Percentiles rank a stretch among this genome's conserved stretches.
Evolutionary conservation across 306 rosid genomes (phyloP).

Genomic region (Ammopiptanthus mongolicus): DNA sequence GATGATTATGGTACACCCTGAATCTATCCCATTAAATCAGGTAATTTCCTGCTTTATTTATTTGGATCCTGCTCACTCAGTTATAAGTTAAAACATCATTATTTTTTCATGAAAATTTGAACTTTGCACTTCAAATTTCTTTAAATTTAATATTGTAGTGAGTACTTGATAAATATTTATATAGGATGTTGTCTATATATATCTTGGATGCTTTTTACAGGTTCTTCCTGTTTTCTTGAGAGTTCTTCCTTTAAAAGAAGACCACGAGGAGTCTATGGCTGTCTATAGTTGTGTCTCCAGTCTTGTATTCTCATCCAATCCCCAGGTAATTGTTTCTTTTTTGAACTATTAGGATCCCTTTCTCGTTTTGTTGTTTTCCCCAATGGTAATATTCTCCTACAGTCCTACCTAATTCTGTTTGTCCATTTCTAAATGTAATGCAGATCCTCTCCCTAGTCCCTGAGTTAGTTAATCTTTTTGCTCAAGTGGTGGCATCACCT

Average conservation of each 20-base stretch:
- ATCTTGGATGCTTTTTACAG: conserved; percentile 42
- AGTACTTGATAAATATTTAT: neutral
- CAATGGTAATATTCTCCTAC: neutral
- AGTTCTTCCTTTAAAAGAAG: conserved; percentile 95
- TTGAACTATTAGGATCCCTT: neutral
- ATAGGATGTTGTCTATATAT: neutral
- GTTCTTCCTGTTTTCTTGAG: conserved; percentile 90
- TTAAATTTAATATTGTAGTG: neutral
- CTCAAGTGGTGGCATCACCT: conserved; percentile 89
- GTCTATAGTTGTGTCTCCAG: conserved; percentile 77
- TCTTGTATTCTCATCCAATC: conserved; percentile 84
- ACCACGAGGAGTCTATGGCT: conserved; percentile 88
- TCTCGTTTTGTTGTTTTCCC: neutral
- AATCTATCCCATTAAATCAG: conserved; percentile 88
- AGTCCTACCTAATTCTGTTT: conserved; percentile 17
- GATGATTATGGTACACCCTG: conserved; percentile 98
- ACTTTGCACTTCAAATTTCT: neutral
- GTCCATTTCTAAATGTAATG: conserved; percentile 26
- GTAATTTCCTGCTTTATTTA: conserved; percentile 30
- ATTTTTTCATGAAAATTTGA: neutral
- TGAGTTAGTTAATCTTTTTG: conserved; percentile 83
- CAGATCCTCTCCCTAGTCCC: conserved; percentile 92
- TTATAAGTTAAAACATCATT: neutral
- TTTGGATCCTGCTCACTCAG: neutral
- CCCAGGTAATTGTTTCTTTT: conserved; percentile 54